Evolutionary conservation across 768 basidiomycete genomes (phyloP).

Genomic region (Kwoniella mangroviensis): DNA sequence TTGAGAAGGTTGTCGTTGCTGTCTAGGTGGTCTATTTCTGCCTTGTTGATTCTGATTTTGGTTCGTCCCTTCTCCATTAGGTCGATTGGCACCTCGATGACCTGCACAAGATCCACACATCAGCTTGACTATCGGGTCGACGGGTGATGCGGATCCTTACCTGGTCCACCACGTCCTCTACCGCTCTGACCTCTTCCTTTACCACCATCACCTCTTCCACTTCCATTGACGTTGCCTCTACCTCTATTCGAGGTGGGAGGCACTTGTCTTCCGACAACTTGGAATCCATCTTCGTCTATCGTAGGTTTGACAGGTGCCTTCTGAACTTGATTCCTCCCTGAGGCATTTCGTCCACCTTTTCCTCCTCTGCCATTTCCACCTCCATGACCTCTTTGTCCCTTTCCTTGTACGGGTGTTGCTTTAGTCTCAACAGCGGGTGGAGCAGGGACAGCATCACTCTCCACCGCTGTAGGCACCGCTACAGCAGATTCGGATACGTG

Average conservation of each 20-base stretch:
- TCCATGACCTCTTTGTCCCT: neutral
- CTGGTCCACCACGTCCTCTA: constrained; percentile 20
- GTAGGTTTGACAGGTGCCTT: constrained; percentile 17
- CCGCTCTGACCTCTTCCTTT: constrained; percentile 12
- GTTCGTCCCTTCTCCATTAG: neutral
- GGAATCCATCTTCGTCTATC: constrained; percentile 49
- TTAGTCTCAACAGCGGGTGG: constrained; percentile 2
- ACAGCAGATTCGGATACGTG: constrained; percentile 15
- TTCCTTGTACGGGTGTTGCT: neutral
- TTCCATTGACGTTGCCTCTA: constrained; percentile 5
- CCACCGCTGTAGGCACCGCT: constrained; percentile 7
- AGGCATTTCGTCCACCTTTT: constrained; percentile 4
- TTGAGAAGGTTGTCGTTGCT: constrained; percentile 12
- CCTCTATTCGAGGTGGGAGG: constrained; percentile 2
- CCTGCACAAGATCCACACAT: neutral
- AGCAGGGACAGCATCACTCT: constrained; percentile 7
- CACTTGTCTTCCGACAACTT: constrained; percentile 35
- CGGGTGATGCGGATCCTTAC: neutral
- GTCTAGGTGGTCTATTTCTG: constrained; percentile 15
- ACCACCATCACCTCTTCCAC: constrained; percentile 10
- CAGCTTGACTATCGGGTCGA: neutral
- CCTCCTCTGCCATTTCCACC: neutral
- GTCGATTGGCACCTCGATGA: neutral
- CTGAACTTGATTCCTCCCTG: constrained; percentile 10
- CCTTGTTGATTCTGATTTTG: constrained; percentile 3